Evolutionary conservation across 225 moss, liverwort and hornwort genomes (phyloP), one percentile per base, ranked within the genome.

Genomic region (Rhytidiadelphus loreus): DNA sequence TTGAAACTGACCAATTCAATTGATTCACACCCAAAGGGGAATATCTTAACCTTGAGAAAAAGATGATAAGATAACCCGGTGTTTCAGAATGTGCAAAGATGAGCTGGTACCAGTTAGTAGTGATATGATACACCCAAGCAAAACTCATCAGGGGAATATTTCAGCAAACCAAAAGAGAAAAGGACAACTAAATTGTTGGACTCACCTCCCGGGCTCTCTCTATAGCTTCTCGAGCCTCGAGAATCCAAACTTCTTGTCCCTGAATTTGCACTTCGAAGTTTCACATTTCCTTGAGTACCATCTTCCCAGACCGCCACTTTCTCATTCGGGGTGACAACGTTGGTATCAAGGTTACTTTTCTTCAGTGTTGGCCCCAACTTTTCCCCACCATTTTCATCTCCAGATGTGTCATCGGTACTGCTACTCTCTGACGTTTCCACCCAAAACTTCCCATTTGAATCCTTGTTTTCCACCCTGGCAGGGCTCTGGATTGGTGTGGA

Each of bases 311-410:
- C 88, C 46, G 87, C 89, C 77, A 94, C 95, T 92, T 91, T 93
- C 91, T 93, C 93, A 94, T 68, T 93, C 68, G 89, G 90, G 59
- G 85, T 89, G 72, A 95, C 91, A 37, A 96, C 92, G 43, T 91
- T 94, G 43, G 88, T 91, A 83, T 94, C 92, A 56, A 95, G 91
- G 86, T 89, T 92, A n/a, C 92, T 82, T 72, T 93, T 97, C 83
- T 88, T 92, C 91, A 96, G 91, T n/a, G 89, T 88, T 58, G 91
- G 78, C 73, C 86, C 88, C 58, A 92, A 82, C 17, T 71, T 82
- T 68, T 94, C 95, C 82, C 95, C 98, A 30, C 92, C 94, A 73
- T 92, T 95, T 55, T 97, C 97, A 81, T 96, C 95, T 65, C 93
- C 93, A 41, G 96, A 96, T 32, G 96, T 92, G 90, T 96, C 95